Evolutionary conservation across 1,139 yeast genomes (phyloP).

Genomic region (Meyerozyma smithsonii): DNA sequence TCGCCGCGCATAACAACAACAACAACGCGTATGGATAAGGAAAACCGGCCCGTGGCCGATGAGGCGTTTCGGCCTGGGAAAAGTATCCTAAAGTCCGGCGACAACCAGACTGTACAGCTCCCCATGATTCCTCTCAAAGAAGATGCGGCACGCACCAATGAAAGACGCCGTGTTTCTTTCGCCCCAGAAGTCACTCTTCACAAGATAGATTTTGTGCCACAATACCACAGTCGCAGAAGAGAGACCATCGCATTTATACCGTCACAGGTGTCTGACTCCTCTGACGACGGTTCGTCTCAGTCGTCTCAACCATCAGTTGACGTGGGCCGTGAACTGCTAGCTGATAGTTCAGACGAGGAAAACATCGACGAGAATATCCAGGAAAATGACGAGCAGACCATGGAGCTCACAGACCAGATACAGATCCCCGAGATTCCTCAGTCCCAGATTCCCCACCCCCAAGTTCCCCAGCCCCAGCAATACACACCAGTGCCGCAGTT

Average conservation of each 20-base stretch:
- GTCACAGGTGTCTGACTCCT: conserved; percentile 1
- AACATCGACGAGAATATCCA: neutral
- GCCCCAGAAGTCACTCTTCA: conserved; percentile 75
- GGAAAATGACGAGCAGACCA: conserved; percentile 8
- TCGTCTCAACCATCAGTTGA: conserved; percentile 1
- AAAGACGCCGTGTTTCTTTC: conserved; percentile 56
- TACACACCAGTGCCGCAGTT: too few species aligned
- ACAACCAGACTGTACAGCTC: neutral
- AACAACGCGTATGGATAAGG: conserved; percentile 4
- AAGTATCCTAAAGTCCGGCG: neutral
- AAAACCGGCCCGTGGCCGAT: neutral
- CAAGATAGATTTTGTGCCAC: conserved; percentile 51
- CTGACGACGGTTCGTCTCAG: neutral
- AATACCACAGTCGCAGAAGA: conserved; percentile 24
- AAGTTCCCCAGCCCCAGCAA: conserved; percentile 1
- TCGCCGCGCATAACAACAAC: neutral
- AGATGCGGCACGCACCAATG: neutral
- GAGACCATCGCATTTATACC: conserved; percentile 30
- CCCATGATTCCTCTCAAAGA: neutral
- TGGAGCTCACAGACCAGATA: conserved; percentile 11
- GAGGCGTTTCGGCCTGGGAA: conserved; percentile 1
- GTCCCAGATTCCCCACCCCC: too few species aligned
- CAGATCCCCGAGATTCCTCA: too few species aligned
- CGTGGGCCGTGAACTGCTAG: neutral
- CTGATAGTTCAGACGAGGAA: conserved; percentile 1